Conservation (phyloP, 352 stramenopile species). For the Phytophthora pistaciae region DNA sequence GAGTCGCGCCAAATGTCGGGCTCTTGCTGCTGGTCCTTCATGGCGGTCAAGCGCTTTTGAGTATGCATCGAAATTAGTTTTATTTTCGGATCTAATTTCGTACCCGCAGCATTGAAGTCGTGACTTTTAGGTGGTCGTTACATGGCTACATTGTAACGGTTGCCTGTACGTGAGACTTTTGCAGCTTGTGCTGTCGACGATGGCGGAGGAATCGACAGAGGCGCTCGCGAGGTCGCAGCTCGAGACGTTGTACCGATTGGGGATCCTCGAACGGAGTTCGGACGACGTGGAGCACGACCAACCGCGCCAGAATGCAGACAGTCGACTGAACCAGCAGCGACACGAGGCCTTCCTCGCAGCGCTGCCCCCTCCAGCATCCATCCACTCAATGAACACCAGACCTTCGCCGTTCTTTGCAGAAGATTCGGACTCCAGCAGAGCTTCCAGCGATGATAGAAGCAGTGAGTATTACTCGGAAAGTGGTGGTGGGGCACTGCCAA, state of each 20-base stretch:
- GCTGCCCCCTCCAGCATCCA: slow-evolving; percentile 28
- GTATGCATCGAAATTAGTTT: no score
- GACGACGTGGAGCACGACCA: slow-evolving; percentile 32
- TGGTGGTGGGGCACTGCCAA: neutral
- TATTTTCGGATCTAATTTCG: neutral
- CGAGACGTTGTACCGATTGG: slow-evolving; percentile 56
- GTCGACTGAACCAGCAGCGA: neutral
- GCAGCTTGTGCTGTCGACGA: neutral
- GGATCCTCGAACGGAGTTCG: slow-evolving; percentile 47
- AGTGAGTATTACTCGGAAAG: slow-evolving; percentile 6
- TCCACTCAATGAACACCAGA: slow-evolving; percentile 5
- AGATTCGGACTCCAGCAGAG: slow-evolving; percentile 10
- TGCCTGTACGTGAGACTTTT: slow-evolving; percentile 10
- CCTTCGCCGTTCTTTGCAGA: neutral
- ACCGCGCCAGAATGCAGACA: slow-evolving; percentile 29
- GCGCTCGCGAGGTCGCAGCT: slow-evolving; percentile 57
- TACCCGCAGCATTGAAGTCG: slow-evolving; percentile 5
- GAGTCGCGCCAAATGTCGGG: slow-evolving; percentile 87
- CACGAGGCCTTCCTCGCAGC: slow-evolving; percentile 34
- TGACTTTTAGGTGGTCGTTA: neutral
- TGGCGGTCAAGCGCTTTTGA: no score
- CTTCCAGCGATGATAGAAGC: slow-evolving; percentile 8
- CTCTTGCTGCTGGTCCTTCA: slow-evolving; percentile 6
- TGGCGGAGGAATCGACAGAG: slow-evolving; percentile 35
- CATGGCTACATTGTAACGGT: slow-evolving; percentile 28